Conservation (phyloP, 2,329 filamentous ascomycete genomes). For the Aureobasidium sp. region DNA sequence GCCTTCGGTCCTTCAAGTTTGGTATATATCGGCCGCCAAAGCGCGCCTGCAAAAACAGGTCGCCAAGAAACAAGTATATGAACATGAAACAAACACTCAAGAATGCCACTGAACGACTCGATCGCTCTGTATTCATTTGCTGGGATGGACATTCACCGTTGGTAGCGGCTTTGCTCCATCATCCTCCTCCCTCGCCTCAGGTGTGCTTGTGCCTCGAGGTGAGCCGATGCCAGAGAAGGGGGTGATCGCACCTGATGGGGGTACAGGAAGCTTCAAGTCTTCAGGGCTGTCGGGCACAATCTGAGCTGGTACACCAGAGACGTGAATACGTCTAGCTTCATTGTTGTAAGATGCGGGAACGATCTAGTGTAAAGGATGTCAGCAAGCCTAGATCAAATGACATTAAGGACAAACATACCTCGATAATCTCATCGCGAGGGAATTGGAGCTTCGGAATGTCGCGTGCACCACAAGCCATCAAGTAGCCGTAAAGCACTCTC, state of each 20-base stretch:
- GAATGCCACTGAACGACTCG: not conserved
- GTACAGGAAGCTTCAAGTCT: slow-evolving; percentile 70
- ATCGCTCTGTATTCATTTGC: not conserved
- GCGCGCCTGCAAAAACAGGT: not conserved
- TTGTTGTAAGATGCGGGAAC: slow-evolving; percentile 98
- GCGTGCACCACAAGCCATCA: slow-evolving; percentile 96
- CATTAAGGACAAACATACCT: slow-evolving; percentile 40
- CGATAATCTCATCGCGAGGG: slow-evolving; percentile 93
- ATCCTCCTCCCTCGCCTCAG: not conserved
- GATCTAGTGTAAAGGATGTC: slow-evolving; percentile 45
- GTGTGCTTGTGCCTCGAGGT: slow-evolving; percentile 18
- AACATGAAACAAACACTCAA: not conserved
- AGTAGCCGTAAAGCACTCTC: slow-evolving; percentile 89
- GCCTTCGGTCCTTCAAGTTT: not conserved
- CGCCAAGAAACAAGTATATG: not conserved
- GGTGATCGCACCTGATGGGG: slow-evolving; percentile 44
- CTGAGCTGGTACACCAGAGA: slow-evolving; percentile 57
- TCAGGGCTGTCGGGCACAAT: slow-evolving; percentile 72
- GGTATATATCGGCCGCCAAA: not conserved
- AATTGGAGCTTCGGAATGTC: slow-evolving; percentile 92
- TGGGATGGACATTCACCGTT: slow-evolving; percentile 2
- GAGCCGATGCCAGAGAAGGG: slow-evolving; percentile 35
- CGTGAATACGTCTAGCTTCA: slow-evolving; percentile 81
- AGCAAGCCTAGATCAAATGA: not conserved
- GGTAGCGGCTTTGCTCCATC: not conserved